Evolutionary conservation across 768 basidiomycete species (phyloP).

Genomic region (Russula compacta): DNA sequence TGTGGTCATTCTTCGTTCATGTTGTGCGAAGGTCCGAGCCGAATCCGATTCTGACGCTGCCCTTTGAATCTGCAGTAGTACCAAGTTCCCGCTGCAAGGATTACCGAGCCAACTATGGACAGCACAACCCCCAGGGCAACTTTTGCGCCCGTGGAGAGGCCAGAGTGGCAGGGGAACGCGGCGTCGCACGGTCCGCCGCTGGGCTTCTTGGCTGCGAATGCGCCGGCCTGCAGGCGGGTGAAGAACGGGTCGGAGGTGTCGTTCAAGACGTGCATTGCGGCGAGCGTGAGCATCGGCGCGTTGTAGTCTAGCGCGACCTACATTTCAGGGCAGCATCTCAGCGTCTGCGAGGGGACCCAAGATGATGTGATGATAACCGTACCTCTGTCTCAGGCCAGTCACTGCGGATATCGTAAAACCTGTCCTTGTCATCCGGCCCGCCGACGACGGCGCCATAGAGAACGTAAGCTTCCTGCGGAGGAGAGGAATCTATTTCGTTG

Average conservation of each 20-base stretch:
- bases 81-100: constrained; percentile 36
- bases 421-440: constrained; percentile 69
- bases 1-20: background rate
- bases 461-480: constrained; percentile 61
- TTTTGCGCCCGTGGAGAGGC: constrained; percentile 49
- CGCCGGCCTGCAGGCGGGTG: constrained; percentile 58
- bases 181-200: constrained; percentile 70
- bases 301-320: constrained; percentile 83
- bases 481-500: constrained; percentile 58
- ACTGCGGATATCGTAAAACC: constrained; percentile 75
- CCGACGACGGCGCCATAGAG: constrained; percentile 86
- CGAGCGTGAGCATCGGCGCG: constrained; percentile 80
- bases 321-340: background rate
- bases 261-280: constrained; percentile 66
- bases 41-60: background rate
- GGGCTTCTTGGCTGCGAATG: constrained; percentile 53
- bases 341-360: background rate
- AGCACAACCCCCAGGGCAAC: constrained; percentile 66
- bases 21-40: background rate
- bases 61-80: constrained; percentile 17
- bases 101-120: constrained; percentile 48
- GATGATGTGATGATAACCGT: constrained; percentile 3
- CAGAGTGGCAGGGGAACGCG: constrained; percentile 43
- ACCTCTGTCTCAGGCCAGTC: constrained; percentile 91
- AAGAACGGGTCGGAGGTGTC: constrained; percentile 69